Base-by-base conservation (phyloP, 1,284 basidiomycete genomes). In the Naganishia liquefaciens region DNA sequence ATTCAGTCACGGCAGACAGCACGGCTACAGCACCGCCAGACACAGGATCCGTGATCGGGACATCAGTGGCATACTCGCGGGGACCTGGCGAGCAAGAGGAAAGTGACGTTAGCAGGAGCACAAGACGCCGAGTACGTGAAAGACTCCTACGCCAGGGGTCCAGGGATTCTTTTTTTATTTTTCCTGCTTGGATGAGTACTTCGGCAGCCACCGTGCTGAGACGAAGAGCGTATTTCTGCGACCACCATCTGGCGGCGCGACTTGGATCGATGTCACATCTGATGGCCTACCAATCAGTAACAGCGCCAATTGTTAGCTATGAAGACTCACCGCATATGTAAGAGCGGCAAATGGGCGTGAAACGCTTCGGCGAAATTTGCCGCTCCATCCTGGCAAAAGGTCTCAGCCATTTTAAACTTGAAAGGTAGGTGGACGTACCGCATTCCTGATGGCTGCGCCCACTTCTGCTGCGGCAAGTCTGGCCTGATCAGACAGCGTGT, bases 231-330 rank as follows among this genome's bases (percentile, higher is more conserved):
- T 82, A 77, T 61, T 82, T 77, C 7, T 82, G 80, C 3, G 82
- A 85, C 83, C 84, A 86, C 85, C 85, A 87, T 0, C 84, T 78
- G 0, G 85, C 86, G 7, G 83, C 65, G 39, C 78, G 77, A 0
- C 75, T 73, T 0, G 83, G 79, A 62, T 84, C 82, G 52, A 87
- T 67, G 68, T 86, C 84, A 67, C 85, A 87, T 68, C 84, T 81
- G 51, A 23, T 15, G 10, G 37, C 60, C 10, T 15, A 52, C 67
- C 57, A 37, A 15, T 25, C n/a, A 33, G 25, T 33, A 37, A n/a
- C 7, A 39, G 17, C 40, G n/a, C n/a, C n/a, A n/a, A n/a, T n/a
- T n/a, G n/a, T n/a, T 15, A 9, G 13, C 50, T 44, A 1, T 21
- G 3, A 27, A 28, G 42, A 49, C 70, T 40, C 58, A 80, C 78